phyloP scores from a whole-genome alignment of 2,329 filamentous ascomycete species.

The Aspergillus neotritici region DNA sequence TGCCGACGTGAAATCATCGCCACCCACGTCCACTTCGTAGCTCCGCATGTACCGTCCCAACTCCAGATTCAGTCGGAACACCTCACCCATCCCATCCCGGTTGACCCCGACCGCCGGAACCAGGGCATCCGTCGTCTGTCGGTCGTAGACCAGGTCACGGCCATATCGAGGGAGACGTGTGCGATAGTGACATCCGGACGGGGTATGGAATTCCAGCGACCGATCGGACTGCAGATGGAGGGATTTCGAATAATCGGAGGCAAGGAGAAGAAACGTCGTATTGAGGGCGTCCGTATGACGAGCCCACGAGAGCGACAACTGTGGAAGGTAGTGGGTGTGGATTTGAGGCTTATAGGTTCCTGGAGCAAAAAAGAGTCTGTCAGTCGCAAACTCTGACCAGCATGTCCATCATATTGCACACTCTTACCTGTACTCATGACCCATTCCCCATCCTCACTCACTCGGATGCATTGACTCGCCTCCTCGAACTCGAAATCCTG shows the following conservation, averaged over 20 bases:
- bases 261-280: conserved; percentile 82
- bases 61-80: conserved; percentile 88
- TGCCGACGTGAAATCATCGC: conserved; percentile 63
- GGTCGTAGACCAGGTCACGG: conserved; percentile 80
- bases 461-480: conserved; percentile 80
- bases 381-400: conserved; percentile 9
- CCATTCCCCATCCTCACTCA: conserved; percentile 96
- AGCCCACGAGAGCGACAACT: conserved; percentile 87
- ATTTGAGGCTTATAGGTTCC: conserved; percentile 74
- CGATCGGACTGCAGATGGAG: conserved; percentile 89
- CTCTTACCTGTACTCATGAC: conserved; percentile 79
- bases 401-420: neutral
- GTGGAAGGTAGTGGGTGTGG: conserved; percentile 89
- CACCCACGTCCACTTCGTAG: conserved; percentile 84
- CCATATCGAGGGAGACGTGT: conserved; percentile 91
- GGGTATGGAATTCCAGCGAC: conserved; percentile 87
- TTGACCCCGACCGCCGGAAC: conserved; percentile 85
- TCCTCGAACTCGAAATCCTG: conserved; percentile 98
- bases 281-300: conserved; percentile 90
- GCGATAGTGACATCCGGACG: conserved; percentile 78
- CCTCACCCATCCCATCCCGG: conserved; percentile 78
- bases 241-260: conserved; percentile 88
- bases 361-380: conserved; percentile 19
- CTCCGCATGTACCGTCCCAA: conserved; percentile 89
- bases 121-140: conserved; percentile 73